Conservation (phyloP, 2,329 filamentous ascomycete genomes). For the Metarhizium sp. region DNA sequence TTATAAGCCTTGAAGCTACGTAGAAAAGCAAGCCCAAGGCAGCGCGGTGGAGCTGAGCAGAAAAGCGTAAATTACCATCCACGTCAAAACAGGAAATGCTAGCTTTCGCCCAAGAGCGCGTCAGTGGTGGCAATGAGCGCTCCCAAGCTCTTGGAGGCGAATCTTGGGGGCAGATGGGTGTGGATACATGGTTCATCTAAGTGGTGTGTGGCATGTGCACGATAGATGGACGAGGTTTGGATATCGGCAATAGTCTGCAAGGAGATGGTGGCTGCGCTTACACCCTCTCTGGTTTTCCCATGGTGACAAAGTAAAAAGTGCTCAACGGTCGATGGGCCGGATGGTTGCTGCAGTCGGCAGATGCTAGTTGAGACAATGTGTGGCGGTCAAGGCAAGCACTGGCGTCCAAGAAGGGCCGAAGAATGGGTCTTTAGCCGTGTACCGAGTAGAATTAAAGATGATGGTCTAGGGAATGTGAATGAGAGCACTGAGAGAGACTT, state of each 20-base stretch:
- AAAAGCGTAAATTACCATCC: not conserved
- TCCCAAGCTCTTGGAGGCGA: too few relatives aligned
- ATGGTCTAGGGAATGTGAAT: too few relatives aligned
- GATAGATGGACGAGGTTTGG: too few relatives aligned
- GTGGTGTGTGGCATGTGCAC: not conserved
- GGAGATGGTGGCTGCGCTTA: not conserved
- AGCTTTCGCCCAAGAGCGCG: not conserved
- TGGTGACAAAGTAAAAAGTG: not conserved
- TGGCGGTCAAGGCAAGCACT: not conserved
- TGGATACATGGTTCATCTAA: too few relatives aligned
- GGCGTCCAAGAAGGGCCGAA: slow-evolving; percentile 3
- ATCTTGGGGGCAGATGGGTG: too few relatives aligned
- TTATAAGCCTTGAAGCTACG: not conserved
- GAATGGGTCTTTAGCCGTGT: not conserved
- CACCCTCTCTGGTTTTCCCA: not conserved
- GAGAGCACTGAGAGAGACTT: too few relatives aligned
- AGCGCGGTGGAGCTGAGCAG: not conserved
- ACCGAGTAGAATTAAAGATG: not conserved
- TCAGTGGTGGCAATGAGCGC: slow-evolving; percentile 1
- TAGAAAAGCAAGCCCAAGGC: not conserved
- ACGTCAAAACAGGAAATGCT: not conserved
- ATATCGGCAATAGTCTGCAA: not conserved
- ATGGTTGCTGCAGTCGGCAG: not conserved
- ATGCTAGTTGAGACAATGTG: not conserved
- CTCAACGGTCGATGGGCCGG: not conserved